These are phyloP conservation scores for Lipomyces yarrowii DNA, from an alignment of 1,139 yeast species.

Conservation along the genomic window DNA sequence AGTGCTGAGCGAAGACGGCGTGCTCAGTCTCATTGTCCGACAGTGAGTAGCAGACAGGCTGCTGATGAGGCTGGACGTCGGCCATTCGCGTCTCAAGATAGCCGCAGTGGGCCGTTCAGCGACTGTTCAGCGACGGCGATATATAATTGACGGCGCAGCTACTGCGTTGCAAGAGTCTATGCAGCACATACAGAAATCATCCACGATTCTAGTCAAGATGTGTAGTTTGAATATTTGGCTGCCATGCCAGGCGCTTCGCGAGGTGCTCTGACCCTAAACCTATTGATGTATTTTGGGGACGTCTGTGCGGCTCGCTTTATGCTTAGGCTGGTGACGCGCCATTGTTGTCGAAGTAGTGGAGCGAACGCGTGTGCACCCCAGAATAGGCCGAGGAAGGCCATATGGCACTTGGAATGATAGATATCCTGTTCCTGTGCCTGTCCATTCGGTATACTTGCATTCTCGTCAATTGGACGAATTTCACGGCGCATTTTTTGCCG, in stretches of 20 bases:
- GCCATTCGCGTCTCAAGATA: slow-evolving; percentile 5
- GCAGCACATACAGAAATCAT: neutral
- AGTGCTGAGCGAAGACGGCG: neutral
- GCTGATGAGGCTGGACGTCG: slow-evolving; percentile 5
- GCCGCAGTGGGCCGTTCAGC: slow-evolving; percentile 2
- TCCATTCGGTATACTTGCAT: neutral
- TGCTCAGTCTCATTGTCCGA: slow-evolving; percentile 1
- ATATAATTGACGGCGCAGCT: neutral
- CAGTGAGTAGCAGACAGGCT: neutral
- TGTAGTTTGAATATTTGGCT: neutral
- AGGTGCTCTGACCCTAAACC: neutral
- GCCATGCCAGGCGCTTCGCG: neutral
- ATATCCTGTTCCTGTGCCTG: neutral
- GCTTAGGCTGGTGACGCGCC: too few species aligned
- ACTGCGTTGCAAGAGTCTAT: neutral
- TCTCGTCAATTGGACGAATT: too few species aligned
- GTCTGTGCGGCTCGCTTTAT: too few species aligned
- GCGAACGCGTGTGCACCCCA: too few species aligned
- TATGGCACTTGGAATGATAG: too few species aligned
- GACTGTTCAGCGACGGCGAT: neutral
- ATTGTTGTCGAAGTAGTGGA: too few species aligned
- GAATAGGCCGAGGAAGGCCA: too few species aligned
- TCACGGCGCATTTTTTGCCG: neutral
- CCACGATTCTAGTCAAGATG: neutral
- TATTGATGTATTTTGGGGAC: too few species aligned